phyloP scores from a whole-genome alignment of 2,329 filamentous ascomycete genomes.

The Aspergillus fischeri region DNA sequence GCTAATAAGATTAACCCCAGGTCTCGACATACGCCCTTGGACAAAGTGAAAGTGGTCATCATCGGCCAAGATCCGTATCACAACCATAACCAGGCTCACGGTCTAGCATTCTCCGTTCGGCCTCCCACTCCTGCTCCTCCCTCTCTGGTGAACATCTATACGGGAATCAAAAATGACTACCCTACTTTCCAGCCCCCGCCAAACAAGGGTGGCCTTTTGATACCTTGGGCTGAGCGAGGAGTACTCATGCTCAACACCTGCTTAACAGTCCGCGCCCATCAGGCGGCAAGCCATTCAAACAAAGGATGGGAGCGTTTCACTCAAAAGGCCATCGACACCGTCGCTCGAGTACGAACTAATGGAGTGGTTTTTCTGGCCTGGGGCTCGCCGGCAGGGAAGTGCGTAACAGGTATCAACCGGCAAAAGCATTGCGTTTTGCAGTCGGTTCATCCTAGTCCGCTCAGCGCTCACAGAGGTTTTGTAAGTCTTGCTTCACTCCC shows the following conservation, averaged over 20 bases:
- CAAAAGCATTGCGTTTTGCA: conserved; percentile 76
- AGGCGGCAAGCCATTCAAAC: conserved; percentile 79
- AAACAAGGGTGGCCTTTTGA: conserved; percentile 76
- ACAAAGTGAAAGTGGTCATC: conserved; percentile 86
- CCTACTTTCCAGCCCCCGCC: conserved; percentile 71
- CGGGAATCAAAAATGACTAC: conserved; percentile 80
- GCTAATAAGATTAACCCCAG: conserved; percentile 47
- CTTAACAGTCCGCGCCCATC: conserved; percentile 84
- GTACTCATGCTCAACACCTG: conserved; percentile 94
- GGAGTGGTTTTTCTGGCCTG: conserved; percentile 96
- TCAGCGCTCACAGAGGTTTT: conserved; percentile 79
- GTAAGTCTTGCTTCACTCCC: conserved; percentile 41
- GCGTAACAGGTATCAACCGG: conserved; percentile 69
- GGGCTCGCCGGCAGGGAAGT: conserved; percentile 78
- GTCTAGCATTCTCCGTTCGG: conserved; percentile 90
- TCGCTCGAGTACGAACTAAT: conserved; percentile 68
- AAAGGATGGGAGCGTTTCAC: conserved; percentile 93
- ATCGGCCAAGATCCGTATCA: conserved; percentile 97
- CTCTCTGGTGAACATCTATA: conserved; percentile 92
- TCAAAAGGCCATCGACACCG: conserved; percentile 82
- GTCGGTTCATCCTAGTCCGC: conserved; percentile 87
- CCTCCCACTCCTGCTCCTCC: conserved; percentile 84
- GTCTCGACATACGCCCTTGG: conserved; percentile 88
- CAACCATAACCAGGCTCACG: conserved; percentile 91
- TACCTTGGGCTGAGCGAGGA: conserved; percentile 88